Conservation (phyloP, 768 basidiomycete genomes). For the Mycena haematopus region DNA sequence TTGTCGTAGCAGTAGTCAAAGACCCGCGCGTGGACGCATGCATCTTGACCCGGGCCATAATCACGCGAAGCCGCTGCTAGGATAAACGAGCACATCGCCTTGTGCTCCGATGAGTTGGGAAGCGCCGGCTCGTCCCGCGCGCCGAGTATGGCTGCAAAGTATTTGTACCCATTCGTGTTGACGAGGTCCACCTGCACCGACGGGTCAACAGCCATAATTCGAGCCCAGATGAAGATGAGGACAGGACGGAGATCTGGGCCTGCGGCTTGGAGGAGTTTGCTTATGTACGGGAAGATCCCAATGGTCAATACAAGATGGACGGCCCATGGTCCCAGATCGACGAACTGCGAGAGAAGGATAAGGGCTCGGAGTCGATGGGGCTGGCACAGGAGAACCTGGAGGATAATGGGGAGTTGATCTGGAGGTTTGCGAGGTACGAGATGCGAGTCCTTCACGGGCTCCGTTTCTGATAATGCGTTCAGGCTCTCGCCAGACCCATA, state of each 20-base stretch:
- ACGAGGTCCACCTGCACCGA: conserved; percentile 90
- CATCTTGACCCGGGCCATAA: conserved; percentile 84
- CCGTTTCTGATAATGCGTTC: conserved; percentile 37
- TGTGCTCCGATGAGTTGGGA: conserved; percentile 95
- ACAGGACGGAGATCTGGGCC: conserved; percentile 96
- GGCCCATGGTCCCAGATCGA: conserved; percentile 98
- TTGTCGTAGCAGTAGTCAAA: conserved; percentile 88
- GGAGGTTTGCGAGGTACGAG: conserved; percentile 91
- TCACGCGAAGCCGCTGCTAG: conserved; percentile 90
- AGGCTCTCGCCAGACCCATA: conserved; percentile 33
- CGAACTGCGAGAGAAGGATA: conserved; percentile 95
- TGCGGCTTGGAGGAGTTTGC: conserved; percentile 93
- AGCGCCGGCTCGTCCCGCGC: conserved; percentile 71
- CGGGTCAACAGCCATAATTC: conserved; percentile 95
- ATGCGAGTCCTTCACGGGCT: conserved; percentile 47
- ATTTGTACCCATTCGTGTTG: conserved; percentile 82
- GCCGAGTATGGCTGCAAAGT: conserved; percentile 81
- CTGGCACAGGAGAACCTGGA: conserved; percentile 96
- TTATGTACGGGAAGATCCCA: conserved; percentile 98
- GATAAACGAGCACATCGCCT: conserved; percentile 98
- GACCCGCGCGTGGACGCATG: conserved; percentile 80
- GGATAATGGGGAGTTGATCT: conserved; percentile 95
- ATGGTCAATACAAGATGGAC: conserved; percentile 95
- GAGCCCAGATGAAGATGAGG: conserved; percentile 98
- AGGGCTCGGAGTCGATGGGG: conserved; percentile 94